Conservation (phyloP, 2,329 filamentous ascomycete species). For the Fusarium sulawesiense region DNA sequence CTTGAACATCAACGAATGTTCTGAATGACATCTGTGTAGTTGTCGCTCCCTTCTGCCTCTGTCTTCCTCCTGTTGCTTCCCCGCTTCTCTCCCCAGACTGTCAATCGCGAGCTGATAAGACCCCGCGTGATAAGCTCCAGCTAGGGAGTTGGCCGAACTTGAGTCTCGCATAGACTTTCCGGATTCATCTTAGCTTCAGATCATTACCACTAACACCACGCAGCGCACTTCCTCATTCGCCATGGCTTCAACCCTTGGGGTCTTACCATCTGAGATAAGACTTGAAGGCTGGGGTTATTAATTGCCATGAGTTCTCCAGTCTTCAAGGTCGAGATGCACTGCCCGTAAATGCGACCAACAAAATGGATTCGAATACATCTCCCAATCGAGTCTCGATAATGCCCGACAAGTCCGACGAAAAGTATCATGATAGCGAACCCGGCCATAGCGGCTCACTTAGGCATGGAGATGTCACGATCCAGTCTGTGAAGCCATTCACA, state of each 20-base stretch:
- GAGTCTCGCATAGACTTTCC: not conserved
- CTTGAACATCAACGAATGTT: not conserved
- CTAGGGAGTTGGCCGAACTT: too few relatives aligned
- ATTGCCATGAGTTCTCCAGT: not conserved
- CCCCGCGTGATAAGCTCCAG: not conserved
- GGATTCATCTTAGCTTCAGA: not conserved
- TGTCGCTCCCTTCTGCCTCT: not conserved
- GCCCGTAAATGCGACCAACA: not conserved
- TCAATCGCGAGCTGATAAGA: not conserved
- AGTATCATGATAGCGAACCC: not conserved
- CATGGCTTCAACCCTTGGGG: not conserved
- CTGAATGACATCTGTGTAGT: not conserved
- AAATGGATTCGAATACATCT: not conserved
- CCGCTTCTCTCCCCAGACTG: not conserved
- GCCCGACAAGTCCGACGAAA: not conserved
- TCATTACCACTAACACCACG: not conserved
- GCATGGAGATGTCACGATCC: not conserved
- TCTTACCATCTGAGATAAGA: not conserved
- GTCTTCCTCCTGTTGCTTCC: not conserved
- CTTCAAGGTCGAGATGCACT: not conserved
- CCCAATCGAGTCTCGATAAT: not conserved
- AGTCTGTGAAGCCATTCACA: slow-evolving; percentile 5
- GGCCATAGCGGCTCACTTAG: not conserved
- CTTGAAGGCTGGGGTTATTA: not conserved
- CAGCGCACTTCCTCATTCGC: not conserved